Evolutionary conservation across 768 basidiomycete genomes (phyloP).

Genomic region (Calvatia gigantea): DNA sequence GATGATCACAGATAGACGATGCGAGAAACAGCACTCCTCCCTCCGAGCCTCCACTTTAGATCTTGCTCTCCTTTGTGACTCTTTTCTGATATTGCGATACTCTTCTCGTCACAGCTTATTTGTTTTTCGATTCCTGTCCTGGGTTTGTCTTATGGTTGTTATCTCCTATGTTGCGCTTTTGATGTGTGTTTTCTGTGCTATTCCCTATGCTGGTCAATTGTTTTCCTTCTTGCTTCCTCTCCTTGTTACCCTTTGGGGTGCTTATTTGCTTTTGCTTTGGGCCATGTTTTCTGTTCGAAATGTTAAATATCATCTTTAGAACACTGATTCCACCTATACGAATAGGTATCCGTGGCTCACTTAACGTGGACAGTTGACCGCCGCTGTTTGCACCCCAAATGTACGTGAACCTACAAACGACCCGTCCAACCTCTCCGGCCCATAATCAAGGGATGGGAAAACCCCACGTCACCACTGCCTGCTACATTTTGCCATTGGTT

Average conservation of each 20-base stretch:
- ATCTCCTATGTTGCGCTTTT: neutral
- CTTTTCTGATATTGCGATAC: neutral
- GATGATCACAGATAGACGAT: slow-evolving; percentile 10
- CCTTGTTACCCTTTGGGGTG: neutral
- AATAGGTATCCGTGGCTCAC: neutral
- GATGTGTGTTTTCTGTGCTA: neutral
- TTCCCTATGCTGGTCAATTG: neutral
- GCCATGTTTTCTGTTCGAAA: neutral
- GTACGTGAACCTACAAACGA: neutral
- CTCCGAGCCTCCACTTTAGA: no score
- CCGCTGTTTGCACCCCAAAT: no score
- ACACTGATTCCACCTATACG: neutral
- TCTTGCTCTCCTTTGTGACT: neutral
- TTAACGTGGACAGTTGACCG: neutral
- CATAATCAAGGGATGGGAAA: neutral
- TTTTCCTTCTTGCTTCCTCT: neutral
- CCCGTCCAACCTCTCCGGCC: neutral
- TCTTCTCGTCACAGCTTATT: neutral
- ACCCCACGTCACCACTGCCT: neutral
- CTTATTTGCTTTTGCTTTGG: neutral
- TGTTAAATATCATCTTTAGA: neutral
- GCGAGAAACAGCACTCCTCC: neutral
- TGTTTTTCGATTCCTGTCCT: neutral
- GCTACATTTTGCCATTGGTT: neutral
- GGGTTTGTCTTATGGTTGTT: neutral